Percentiles rank a stretch among this genome's conserved stretches.
Evolutionary conservation across 2,329 filamentous ascomycete genomes (phyloP).

Genomic region (Stemphylium beticola): DNA sequence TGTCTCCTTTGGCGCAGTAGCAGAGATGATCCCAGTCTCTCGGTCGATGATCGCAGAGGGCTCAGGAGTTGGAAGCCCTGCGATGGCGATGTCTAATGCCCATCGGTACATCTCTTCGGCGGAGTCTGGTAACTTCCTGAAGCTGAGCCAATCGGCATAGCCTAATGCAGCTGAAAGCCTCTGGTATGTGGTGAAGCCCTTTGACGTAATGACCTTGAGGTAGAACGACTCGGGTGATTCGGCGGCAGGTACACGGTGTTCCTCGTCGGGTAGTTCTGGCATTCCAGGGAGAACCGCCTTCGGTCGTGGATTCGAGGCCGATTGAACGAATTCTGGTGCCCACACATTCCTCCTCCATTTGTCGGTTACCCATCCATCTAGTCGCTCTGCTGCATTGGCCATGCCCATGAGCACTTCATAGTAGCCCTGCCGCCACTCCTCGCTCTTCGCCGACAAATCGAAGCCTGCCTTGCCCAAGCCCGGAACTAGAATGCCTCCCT

Average conservation of each 20-base stretch:
- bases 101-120: slow-evolving; percentile 76
- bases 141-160: slow-evolving; percentile 85
- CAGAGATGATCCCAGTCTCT: slow-evolving; percentile 65
- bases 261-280: slow-evolving; percentile 71
- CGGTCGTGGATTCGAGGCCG: slow-evolving; percentile 83
- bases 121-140: slow-evolving; percentile 69
- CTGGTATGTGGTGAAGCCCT: slow-evolving; percentile 79
- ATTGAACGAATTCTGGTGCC: slow-evolving; percentile 74
- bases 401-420: slow-evolving; percentile 80
- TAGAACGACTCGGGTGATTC: slow-evolving; percentile 76
- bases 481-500: slow-evolving; percentile 53
- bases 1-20: slow-evolving; percentile 55
- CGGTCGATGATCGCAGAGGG: slow-evolving; percentile 61
- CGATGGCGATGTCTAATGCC: slow-evolving; percentile 76
- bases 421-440: slow-evolving; percentile 86
- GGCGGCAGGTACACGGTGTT: slow-evolving; percentile 75
- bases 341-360: slow-evolving; percentile 67
- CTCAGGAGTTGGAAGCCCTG: slow-evolving; percentile 56
- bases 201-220: slow-evolving; percentile 78
- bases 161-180: slow-evolving; percentile 80
- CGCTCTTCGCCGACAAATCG: slow-evolving; percentile 76
- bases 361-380: slow-evolving; percentile 81
- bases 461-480: slow-evolving; percentile 58
- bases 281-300: slow-evolving; percentile 72
- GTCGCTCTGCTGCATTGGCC: slow-evolving; percentile 77